Evolutionary conservation across 106 monocot genomes (phyloP), one percentile per base, ranked within the genome.

Genomic region (Dendrobium catenatum): DNA sequence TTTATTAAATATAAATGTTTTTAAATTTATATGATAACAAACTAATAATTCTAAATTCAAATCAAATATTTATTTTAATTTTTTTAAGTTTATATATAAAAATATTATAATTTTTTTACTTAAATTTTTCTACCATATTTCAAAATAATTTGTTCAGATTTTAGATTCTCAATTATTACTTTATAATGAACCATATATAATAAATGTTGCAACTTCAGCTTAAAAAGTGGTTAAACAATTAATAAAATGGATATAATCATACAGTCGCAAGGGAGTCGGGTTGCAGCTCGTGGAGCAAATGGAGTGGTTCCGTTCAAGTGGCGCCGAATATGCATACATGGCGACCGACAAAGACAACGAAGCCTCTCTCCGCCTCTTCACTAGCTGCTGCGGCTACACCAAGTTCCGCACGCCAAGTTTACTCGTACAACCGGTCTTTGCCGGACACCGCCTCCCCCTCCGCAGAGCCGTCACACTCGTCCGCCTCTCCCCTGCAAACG

Each of bases 271-370:
- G 83, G 94, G 94, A 4, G 77, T 94, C 18, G 94, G 86, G n/a
- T 9, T 85, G 61, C 61, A 75, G 46, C 83, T 94, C 77, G 94
- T 94, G 47, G 22, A 33, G 16, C 10, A 43, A 19, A 76, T 94
- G 80, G 94, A 94, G 94, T 26, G 26, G 26, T 94, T 94, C 80
- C 20, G 80, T 15, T 66, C 61, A 37, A 82, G 55, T 49, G 91
- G 86, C 1, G 94, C 88, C 16, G 94, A 94, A 81, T 94, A 94
- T 84, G 76, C 94, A 2, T 94, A 94, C 86, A 92, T 94, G 91
- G 94, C 91, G 4, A 94, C 94, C 2, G 91, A 89, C 41, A 87
- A 84, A 18, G 89, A 81, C 81, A 94, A 94, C 91, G 88, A 85
- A 44, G 85, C 89, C 15, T 91, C 91, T 0, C 24, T 94, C 46